Evolutionary conservation across 2,329 filamentous ascomycete species (phyloP), one percentile per base, ranked within the genome.

Genomic region (Ustilaginoidea virens): DNA sequence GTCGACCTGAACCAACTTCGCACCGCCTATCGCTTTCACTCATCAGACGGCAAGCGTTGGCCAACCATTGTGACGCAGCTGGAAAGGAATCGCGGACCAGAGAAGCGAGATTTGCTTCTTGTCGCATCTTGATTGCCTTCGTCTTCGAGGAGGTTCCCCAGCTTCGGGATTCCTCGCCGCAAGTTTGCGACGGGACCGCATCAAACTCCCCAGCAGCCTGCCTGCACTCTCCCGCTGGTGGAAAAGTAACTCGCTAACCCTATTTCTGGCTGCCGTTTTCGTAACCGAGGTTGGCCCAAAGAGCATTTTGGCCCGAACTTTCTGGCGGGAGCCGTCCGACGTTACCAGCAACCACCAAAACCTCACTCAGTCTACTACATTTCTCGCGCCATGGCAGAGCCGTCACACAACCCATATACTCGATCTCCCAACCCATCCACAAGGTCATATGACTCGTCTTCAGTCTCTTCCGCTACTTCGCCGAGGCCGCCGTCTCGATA

Each of bases 381-480:
- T 12, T 25, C 16, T 13, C 18, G 33, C 45, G 41, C 47, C 45
- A 74, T 74, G 68, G 58, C 66, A 43, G 60, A 66, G 28, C 40
- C 46, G 34, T 47, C 64, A 43, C 68, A 74, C 54, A 68, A 61
- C 47, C 53, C 60, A 28, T 74, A 68, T 48, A 54, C 66, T 43
- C 69, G 67, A 52, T 74, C 70, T 33, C 70, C 71, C 35, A 72
- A 72, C 49, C 60, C 58, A 35, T 72, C 69, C 38, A 66, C 62
- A 37, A 61, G 63, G 49, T 73, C 69, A 39, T 74, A 71, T 61
- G 68, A 72, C 52, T 74, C 69, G 34, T 73, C 69, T 8, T 71
- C 69, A 27, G 66, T 71, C 41, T 72, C 69, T 16, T 73, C 70
- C 33, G 63, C 68, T 32, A 65, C 69, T 17, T 75, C 71, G 13